These are phyloP conservation scores for Microdochium trichocladiopsis DNA, from an alignment of 2,329 filamentous ascomycete species.

Conservation along the genomic window DNA sequence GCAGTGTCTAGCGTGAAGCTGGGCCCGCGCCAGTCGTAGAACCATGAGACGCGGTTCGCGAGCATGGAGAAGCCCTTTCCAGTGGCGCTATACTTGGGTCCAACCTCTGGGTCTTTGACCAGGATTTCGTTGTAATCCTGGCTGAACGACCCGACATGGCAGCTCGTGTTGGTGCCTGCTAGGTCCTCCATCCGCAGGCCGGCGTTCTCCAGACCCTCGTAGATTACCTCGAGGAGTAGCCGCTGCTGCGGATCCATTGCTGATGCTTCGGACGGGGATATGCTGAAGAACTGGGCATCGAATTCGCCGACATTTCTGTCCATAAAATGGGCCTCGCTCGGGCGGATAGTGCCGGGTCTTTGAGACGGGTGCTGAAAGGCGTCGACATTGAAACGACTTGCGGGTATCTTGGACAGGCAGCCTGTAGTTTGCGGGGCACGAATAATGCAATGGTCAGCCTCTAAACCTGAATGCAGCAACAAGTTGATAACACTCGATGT, in stretches of 20 bases:
- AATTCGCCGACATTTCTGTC: conserved; percentile 16
- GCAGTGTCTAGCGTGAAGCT: background rate
- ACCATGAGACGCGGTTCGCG: background rate
- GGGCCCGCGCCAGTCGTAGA: background rate
- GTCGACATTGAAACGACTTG: too few relatives aligned
- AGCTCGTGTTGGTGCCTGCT: background rate
- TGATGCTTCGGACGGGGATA: conserved; percentile 23
- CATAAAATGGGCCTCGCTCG: too few relatives aligned
- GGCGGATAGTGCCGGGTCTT: too few relatives aligned
- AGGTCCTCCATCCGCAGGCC: conserved; percentile 2
- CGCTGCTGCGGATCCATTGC: conserved; percentile 32
- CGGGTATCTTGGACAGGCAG: too few relatives aligned
- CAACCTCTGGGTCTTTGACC: conserved; percentile 15
- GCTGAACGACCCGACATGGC: conserved; percentile 3
- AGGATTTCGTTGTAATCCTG: conserved; percentile 15
- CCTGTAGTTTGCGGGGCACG: too few relatives aligned
- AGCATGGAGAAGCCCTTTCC: background rate
- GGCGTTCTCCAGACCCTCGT: conserved; percentile 25
- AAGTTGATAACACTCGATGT: too few relatives aligned
- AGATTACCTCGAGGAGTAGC: conserved; percentile 27
- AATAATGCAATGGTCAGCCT: too few relatives aligned
- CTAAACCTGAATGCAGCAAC: too few relatives aligned
- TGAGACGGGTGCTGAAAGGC: too few relatives aligned
- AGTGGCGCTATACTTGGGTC: background rate
- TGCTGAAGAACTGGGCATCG: conserved; percentile 33